These are phyloP conservation scores for Clavispora santaluciae DNA, from an alignment of 805 yeast species.

Conservation along the genomic window DNA sequence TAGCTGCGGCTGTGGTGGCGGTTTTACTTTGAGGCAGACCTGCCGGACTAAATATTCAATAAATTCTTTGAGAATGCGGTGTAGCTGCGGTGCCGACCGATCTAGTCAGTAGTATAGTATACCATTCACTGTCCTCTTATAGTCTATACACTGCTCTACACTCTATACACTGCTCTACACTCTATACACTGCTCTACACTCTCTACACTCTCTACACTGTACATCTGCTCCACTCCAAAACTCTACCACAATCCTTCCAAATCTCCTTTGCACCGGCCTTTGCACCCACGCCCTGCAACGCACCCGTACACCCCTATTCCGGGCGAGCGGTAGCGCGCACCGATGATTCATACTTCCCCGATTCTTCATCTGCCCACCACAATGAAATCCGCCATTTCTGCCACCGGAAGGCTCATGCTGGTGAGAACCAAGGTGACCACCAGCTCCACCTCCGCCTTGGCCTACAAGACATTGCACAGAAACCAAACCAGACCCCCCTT, in stretches of 20 bases:
- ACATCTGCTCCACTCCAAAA: no score
- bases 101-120: no score
- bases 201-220: no score
- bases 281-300: neutral
- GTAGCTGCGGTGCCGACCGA: no score
- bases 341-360: conserved; percentile 1
- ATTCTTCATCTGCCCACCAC: neutral
- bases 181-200: no score
- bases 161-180: no score
- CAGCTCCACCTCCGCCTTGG: conserved; percentile 87
- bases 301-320: conserved; percentile 3
- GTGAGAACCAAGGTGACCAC: conserved; percentile 23
- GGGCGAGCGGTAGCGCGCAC: neutral
- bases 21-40: neutral
- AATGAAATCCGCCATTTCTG: conserved; percentile 5
- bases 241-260: neutral
- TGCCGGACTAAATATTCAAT: no score
- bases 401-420: conserved; percentile 10
- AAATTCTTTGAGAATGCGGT: no score
- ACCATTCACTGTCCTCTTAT: no score
- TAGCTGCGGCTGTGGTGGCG: neutral
- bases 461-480: conserved; percentile 87
- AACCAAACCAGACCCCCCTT: conserved; percentile 83
- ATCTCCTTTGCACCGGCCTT: no score
- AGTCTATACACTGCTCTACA: no score